phyloP scores from a whole-genome alignment of 1,139 yeast genomes.

The Eremothecium sinecaudum region DNA sequence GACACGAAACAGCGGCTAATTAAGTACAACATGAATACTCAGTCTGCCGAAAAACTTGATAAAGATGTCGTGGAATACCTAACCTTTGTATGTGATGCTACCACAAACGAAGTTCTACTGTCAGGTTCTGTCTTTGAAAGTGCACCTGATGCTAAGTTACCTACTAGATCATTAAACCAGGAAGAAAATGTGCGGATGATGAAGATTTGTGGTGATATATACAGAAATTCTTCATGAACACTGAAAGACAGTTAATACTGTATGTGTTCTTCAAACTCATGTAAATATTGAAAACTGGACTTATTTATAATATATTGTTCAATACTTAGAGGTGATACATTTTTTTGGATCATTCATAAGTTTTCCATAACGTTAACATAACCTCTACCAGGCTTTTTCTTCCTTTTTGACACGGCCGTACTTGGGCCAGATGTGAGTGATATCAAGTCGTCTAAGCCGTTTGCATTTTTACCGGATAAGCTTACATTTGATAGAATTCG shows the following conservation, averaged over 20 bases:
- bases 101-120: conserved; percentile 51
- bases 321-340: conserved; percentile 5
- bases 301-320: conserved; percentile 4
- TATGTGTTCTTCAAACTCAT: background rate
- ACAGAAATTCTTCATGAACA: conserved; percentile 32
- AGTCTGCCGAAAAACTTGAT: conserved; percentile 41
- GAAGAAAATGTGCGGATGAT: conserved; percentile 36
- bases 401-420: conserved; percentile 35
- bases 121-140: conserved; percentile 80
- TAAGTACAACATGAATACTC: conserved; percentile 39
- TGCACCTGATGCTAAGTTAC: conserved; percentile 34
- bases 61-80: conserved; percentile 62
- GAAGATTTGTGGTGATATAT: conserved; percentile 45
- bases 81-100: conserved; percentile 69
- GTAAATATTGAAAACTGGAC: background rate
- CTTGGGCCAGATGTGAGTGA: conserved; percentile 27
- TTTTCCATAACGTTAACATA: conserved; percentile 70
- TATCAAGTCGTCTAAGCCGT: conserved; percentile 62
- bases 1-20: conserved; percentile 63
- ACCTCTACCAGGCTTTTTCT: conserved; percentile 54
- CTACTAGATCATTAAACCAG: conserved; percentile 26
- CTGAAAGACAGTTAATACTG: background rate
- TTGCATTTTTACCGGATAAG: conserved; percentile 27
- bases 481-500: conserved; percentile 12
- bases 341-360: conserved; percentile 14